phyloP scores from a whole-genome alignment of 306 rosid genomes.

The Vicia villosa region DNA sequence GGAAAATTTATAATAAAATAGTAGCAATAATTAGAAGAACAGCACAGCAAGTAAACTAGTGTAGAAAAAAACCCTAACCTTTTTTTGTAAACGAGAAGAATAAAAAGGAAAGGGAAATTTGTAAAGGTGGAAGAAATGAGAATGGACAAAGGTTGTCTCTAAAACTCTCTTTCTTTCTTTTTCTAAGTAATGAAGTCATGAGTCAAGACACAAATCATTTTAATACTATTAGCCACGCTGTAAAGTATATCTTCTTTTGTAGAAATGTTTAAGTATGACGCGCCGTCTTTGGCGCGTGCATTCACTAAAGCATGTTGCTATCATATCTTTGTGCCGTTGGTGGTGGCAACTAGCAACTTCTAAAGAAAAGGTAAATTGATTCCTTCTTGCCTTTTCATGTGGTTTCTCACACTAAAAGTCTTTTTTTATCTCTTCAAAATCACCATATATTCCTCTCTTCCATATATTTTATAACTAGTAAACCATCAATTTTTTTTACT shows the following conservation, averaged over 20 bases:
- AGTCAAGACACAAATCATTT: constrained; percentile 45
- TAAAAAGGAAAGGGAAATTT: constrained; percentile 32
- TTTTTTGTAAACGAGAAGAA: constrained; percentile 34
- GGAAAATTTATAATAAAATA: constrained; percentile 11
- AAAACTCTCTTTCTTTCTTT: constrained; percentile 3
- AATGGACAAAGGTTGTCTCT: constrained; percentile 30
- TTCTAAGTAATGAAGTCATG: neutral
- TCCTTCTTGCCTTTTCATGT: too few relatives aligned
- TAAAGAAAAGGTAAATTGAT: too few relatives aligned
- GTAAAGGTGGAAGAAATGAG: constrained; percentile 35
- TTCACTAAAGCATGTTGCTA: too few relatives aligned
- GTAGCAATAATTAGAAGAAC: neutral
- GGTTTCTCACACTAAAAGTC: too few relatives aligned
- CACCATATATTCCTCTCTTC: too few relatives aligned
- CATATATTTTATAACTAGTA: too few relatives aligned
- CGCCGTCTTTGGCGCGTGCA: too few relatives aligned
- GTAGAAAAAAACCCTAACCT: constrained; percentile 53
- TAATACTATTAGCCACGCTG: constrained; percentile 1
- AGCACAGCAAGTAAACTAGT: constrained; percentile 12
- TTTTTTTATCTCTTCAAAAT: too few relatives aligned
- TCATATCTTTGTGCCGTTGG: too few relatives aligned
- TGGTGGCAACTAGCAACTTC: too few relatives aligned
- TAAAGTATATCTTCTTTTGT: constrained; percentile 10
- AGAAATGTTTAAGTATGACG: too few relatives aligned
- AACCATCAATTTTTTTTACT: too few relatives aligned